These are phyloP conservation scores for Arabidopsis arenosa DNA, from an alignment of 345 rosid genomes.

Conservation along the genomic window DNA sequence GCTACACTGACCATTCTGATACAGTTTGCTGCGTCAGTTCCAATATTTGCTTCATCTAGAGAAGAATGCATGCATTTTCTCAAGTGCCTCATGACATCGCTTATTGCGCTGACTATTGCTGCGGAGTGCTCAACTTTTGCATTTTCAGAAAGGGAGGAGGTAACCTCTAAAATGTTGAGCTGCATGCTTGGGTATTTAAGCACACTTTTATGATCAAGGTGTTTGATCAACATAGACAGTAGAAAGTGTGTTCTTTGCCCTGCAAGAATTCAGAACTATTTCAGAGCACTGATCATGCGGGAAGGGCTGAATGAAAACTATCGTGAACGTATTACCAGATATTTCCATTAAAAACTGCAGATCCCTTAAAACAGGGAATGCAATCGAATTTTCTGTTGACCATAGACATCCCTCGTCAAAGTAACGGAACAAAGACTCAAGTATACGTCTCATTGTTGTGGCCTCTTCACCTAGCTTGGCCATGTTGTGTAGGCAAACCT, in stretches of 20 bases:
- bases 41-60: slow-evolving; percentile 70
- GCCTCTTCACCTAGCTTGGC: slow-evolving; percentile 93
- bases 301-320: slow-evolving; percentile 22
- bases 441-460: slow-evolving; percentile 81
- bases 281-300: slow-evolving; percentile 30
- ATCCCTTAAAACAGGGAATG: slow-evolving; percentile 81
- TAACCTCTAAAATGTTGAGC: slow-evolving; percentile 79
- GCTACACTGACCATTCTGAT: slow-evolving; percentile 66
- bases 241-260: slow-evolving; percentile 89
- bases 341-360: slow-evolving; percentile 84
- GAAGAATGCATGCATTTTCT: slow-evolving; percentile 86
- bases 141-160: slow-evolving; percentile 68
- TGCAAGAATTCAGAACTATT: slow-evolving; percentile 44
- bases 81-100: slow-evolving; percentile 88
- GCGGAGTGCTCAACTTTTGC: slow-evolving; percentile 76
- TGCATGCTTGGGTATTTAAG: slow-evolving; percentile 79
- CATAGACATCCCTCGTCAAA: slow-evolving; percentile 75
- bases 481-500: slow-evolving; percentile 91
- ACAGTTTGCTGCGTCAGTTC: slow-evolving; percentile 62
- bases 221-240: slow-evolving; percentile 86
- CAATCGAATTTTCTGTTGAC: slow-evolving; percentile 82
- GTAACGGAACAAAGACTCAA: slow-evolving; percentile 90
- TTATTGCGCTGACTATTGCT: slow-evolving; percentile 77
- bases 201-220: slow-evolving; percentile 93
- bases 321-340: slow-evolving; percentile 57